A percentile compares a stretch with the other conserved stretches of the same genome.
Evolutionary conservation across 2,329 filamentous ascomycete species (phyloP).

Genomic region (Ceratocystis variospora): DNA sequence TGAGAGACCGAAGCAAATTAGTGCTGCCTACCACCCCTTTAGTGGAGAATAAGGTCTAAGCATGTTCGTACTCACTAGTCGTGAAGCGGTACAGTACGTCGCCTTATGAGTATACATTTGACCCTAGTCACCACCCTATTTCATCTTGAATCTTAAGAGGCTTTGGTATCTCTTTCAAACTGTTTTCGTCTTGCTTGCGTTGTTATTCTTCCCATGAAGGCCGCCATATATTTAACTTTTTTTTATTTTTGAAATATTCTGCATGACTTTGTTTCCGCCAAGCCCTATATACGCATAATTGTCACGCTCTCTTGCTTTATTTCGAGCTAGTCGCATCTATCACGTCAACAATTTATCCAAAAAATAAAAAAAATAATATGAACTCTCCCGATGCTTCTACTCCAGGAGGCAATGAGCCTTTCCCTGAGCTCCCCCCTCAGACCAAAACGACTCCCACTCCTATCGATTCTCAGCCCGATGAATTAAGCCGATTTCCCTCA

Average conservation of each 20-base stretch:
- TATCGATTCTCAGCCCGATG: neutral
- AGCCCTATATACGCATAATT: neutral
- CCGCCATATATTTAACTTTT: neutral
- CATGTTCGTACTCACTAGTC: neutral
- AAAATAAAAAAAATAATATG: neutral
- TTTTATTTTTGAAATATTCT: neutral
- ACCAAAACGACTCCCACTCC: neutral
- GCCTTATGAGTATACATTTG: neutral
- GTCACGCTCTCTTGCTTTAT: neutral
- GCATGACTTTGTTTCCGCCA: neutral
- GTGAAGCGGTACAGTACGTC: neutral
- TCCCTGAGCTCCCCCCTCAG: neutral
- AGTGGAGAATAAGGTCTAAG: neutral
- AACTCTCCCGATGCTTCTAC: neutral
- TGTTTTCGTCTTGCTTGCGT: neutral
- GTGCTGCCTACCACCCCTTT: neutral
- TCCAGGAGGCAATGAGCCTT: neutral
- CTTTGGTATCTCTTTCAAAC: neutral
- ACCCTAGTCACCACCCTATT: neutral
- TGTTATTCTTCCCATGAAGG: neutral
- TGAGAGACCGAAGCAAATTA: neutral
- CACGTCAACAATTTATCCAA: neutral
- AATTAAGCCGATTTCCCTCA: slow-evolving; percentile 1
- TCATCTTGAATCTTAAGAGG: neutral
- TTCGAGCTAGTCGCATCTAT: neutral